Evolutionary conservation across 2,329 filamentous ascomycete genomes (phyloP).

Genomic region (Geoglossum cookeanum): DNA sequence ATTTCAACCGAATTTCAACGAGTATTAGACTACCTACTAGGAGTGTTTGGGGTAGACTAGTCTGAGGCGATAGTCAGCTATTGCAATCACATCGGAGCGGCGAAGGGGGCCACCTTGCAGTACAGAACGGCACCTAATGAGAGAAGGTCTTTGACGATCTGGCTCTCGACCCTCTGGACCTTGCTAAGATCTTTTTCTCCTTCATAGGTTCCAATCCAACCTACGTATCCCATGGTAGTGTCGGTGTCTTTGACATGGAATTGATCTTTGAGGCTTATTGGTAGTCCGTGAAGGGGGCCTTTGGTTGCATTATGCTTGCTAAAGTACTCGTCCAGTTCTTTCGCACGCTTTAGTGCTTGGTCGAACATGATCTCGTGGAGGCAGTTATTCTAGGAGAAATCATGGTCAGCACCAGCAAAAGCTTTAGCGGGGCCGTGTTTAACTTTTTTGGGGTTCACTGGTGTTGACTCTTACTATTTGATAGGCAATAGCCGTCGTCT

Average conservation of each 20-base stretch:
- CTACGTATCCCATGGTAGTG: slow-evolving; percentile 39
- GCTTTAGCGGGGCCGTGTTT: no score
- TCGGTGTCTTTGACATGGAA: slow-evolving; percentile 40
- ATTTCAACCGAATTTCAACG: no score
- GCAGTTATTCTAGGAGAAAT: slow-evolving; percentile 14
- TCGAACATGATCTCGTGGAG: slow-evolving; percentile 26
- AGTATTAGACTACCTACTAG: slow-evolving; percentile 19
- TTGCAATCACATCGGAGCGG: slow-evolving; percentile 15
- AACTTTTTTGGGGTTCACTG: background rate
- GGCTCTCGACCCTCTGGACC: no score
- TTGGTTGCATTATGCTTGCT: slow-evolving; percentile 22
- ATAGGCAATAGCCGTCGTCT: slow-evolving; percentile 32
- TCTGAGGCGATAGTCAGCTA: slow-evolving; percentile 14
- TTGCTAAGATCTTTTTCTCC: background rate
- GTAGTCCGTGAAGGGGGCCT: slow-evolving; percentile 33
- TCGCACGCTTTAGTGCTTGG: slow-evolving; percentile 21
- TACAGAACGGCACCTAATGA: slow-evolving; percentile 22
- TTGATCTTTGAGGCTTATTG: slow-evolving; percentile 39
- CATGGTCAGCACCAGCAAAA: no score
- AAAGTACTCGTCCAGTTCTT: slow-evolving; percentile 21
- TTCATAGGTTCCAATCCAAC: slow-evolving; percentile 12
- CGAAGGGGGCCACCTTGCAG: slow-evolving; percentile 17
- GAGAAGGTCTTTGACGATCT: no score
- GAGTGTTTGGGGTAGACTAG: slow-evolving; percentile 35
- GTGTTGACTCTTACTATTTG: slow-evolving; percentile 31